A percentile compares a stretch with the other conserved stretches of the same genome.
Evolutionary conservation across 495 filamentous ascomycete species (phyloP).

Genomic region (Astrothelium subdiscretum): DNA sequence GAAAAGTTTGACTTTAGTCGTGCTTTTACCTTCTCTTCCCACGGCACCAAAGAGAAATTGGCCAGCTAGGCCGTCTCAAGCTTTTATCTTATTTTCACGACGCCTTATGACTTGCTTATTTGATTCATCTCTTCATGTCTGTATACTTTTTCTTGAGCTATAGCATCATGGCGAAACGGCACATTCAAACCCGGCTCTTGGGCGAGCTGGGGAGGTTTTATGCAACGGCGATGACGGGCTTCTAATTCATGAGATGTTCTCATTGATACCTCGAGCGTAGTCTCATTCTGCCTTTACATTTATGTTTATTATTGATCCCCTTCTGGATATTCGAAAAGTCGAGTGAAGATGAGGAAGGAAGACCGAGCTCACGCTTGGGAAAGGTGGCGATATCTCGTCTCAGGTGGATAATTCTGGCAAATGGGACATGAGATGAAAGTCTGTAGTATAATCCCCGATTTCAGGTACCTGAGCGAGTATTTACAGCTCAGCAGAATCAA

Average conservation of each 20-base stretch:
- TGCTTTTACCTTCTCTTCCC: not conserved
- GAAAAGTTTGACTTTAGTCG: conserved; percentile 8
- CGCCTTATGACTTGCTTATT: not conserved
- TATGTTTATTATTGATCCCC: not conserved
- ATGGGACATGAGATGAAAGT: not conserved
- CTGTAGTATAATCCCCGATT: not conserved
- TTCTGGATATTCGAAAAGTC: not conserved
- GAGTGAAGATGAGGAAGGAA: not conserved
- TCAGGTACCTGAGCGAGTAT: not conserved
- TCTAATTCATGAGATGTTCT: not conserved
- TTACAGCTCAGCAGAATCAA: not conserved
- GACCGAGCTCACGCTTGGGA: not conserved
- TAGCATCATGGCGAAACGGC: not conserved
- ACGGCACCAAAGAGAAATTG: not conserved
- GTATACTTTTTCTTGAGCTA: not conserved
- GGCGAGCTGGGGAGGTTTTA: too few relatives aligned
- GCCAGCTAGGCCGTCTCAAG: not conserved
- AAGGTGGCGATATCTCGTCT: not conserved
- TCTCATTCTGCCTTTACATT: not conserved
- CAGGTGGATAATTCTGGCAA: not conserved
- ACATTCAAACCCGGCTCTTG: not conserved
- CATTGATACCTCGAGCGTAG: not conserved
- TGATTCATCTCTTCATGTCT: conserved; percentile 1
- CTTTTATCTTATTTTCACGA: not conserved
- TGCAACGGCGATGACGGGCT: not conserved